Evolutionary conservation across 2,329 filamentous ascomycete species (phyloP).

Genomic region (Arthrobotrys iridis): DNA sequence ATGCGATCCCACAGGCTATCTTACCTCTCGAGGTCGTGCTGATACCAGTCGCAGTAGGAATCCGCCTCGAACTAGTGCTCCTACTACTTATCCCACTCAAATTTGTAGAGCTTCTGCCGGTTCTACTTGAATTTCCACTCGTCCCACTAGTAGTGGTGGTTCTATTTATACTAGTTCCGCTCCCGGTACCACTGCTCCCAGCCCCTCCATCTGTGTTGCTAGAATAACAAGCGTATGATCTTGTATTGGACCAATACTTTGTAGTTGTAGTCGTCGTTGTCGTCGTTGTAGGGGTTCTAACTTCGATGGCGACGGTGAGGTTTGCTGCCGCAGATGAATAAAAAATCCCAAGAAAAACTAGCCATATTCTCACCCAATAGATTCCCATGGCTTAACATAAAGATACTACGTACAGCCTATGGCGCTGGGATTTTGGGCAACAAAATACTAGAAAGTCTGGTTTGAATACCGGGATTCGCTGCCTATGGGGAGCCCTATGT

Average conservation of each 20-base stretch:
- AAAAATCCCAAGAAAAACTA: neutral
- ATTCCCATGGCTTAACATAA: neutral
- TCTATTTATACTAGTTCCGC: neutral
- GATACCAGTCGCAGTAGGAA: neutral
- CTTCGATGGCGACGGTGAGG: neutral
- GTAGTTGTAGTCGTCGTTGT: constrained; percentile 6
- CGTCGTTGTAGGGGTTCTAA: neutral
- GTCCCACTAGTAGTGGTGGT: neutral
- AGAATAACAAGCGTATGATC: neutral
- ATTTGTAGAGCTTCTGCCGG: neutral
- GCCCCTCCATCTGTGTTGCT: neutral
- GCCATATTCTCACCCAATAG: neutral
- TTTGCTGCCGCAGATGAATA: neutral
- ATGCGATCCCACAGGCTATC: neutral
- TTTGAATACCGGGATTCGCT: no score
- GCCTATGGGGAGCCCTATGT: no score
- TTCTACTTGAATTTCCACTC: no score
- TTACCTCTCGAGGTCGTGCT: neutral
- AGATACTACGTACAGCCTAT: no score
- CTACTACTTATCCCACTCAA: neutral
- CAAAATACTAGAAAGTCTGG: no score
- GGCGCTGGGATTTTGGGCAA: no score
- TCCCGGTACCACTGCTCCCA: neutral
- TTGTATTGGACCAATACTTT: neutral
- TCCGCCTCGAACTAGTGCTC: neutral